Evolutionary conservation across 768 basidiomycete genomes (phyloP), one percentile per base, ranked within the genome.

Genomic region (Hypholoma sublateritium): DNA sequence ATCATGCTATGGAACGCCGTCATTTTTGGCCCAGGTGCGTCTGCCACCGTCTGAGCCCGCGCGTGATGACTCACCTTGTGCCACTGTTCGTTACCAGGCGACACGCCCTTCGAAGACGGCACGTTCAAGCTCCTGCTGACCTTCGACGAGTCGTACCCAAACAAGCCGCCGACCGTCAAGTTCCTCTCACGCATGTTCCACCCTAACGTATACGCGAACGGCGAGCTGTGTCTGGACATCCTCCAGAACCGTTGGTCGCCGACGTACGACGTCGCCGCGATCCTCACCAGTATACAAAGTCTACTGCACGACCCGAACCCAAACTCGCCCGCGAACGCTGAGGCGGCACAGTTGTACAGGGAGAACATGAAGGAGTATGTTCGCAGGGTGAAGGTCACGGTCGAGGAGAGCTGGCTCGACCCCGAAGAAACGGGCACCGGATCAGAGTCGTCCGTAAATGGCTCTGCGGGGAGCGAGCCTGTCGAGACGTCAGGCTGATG

Each of bases 1-100:
- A 97, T 99, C 72, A 97, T 98, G 94, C 81, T 98, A 14, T 99
- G 97, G 97, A 99, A 99, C 67, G 97, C 97, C 1, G 97, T 99
- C 56, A 99, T 99, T 60, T 98, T 99, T 68, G 97, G 97, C 2
- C 97, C 97, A 73, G 89, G 96, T 95, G 57, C 67, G 88, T 74
- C 16, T 51, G 14, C 50, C 50, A 24, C 34, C 17, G 48, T 36
- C 19, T 17, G 19, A 14, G 32, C 41, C 19, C 22, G 34, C 11
- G 3, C 41, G 41, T 21, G 39, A 36, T 55, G 22, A 52, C 45
- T 45, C 50, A 48, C 47, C 24, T 17, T 41, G 24, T 56, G 6
- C 19, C 32, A 5, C 51, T 45, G 42, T 24, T 24, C 19, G 21
- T 43, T 41, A 12, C 45, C 71, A 98, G 97, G 89, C 70, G 97